Evolutionary conservation across 2,329 filamentous ascomycete species (phyloP).

Genomic region (Didymella arachidicola): DNA sequence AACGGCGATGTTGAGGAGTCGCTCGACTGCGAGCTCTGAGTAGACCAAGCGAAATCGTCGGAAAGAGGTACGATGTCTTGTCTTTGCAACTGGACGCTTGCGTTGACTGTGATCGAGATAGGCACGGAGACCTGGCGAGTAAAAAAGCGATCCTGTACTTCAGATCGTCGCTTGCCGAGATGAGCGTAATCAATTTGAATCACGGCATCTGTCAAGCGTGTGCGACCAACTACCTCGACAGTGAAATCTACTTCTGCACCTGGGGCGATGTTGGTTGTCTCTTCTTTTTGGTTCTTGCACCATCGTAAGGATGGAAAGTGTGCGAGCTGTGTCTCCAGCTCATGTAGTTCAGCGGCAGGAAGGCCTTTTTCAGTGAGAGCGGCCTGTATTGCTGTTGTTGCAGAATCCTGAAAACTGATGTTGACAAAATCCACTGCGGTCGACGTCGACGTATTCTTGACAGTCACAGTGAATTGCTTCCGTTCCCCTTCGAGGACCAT

Average conservation of each 20-base stretch:
- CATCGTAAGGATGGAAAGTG: conserved; percentile 69
- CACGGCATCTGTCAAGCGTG: conserved; percentile 78
- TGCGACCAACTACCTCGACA: conserved; percentile 85
- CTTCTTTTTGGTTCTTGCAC: conserved; percentile 59
- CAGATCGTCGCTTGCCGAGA: conserved; percentile 73
- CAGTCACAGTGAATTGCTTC: conserved; percentile 76
- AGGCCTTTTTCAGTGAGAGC: conserved; percentile 80
- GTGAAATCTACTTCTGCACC: conserved; percentile 75
- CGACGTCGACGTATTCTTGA: conserved; percentile 75
- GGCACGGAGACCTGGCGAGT: conserved; percentile 84
- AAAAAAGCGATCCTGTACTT: conserved; percentile 77
- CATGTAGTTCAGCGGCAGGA: conserved; percentile 79
- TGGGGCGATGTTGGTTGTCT: conserved; percentile 66
- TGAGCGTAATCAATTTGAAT: conserved; percentile 88
- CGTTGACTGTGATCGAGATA: conserved; percentile 88
- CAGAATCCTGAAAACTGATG: conserved; percentile 90
- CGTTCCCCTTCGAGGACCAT: conserved; percentile 94
- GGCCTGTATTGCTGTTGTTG: conserved; percentile 76
- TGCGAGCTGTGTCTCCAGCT: conserved; percentile 81
- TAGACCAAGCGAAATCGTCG: conserved; percentile 71
- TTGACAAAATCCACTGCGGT: conserved; percentile 83
- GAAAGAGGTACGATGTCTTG: conserved; percentile 81
- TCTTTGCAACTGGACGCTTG: conserved; percentile 81
- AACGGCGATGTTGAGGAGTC: neutral
- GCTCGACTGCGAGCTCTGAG: conserved; percentile 26